phyloP scores from a whole-genome alignment of 2,329 filamentous ascomycete genomes.

The Trichocomaceae sp. region DNA sequence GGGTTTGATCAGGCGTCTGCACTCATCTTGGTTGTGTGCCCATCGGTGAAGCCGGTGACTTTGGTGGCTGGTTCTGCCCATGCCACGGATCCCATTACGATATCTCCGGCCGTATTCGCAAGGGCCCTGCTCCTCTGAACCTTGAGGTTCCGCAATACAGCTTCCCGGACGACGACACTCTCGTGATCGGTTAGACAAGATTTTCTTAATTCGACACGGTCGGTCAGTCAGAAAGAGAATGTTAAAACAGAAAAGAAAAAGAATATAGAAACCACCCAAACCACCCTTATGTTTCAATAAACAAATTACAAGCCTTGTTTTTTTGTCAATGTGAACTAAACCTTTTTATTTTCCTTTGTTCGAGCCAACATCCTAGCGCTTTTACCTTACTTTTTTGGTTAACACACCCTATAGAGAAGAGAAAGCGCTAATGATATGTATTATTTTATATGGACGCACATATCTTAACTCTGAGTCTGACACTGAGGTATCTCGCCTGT shows the following conservation, averaged over 20 bases:
- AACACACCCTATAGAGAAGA: neutral
- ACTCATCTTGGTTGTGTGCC: slow-evolving; percentile 98
- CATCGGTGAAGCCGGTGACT: slow-evolving; percentile 97
- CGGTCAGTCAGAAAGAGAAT: neutral
- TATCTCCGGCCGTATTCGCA: slow-evolving; percentile 96
- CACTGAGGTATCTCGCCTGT: too few species aligned
- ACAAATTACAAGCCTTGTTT: neutral
- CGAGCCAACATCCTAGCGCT: neutral
- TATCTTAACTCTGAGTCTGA: too few species aligned
- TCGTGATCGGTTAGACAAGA: slow-evolving; percentile 78
- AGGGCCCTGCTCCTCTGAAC: slow-evolving; percentile 94
- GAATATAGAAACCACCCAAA: neutral
- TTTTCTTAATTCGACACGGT: neutral
- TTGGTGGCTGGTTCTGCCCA: slow-evolving; percentile 98
- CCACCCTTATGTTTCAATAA: slow-evolving; percentile 9
- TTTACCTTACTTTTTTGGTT: neutral
- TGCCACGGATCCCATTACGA: slow-evolving; percentile 99
- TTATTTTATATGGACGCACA: slow-evolving; percentile 7
- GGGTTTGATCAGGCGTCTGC: slow-evolving; percentile 69
- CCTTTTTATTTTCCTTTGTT: neutral
- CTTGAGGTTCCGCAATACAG: slow-evolving; percentile 89
- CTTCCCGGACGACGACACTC: slow-evolving; percentile 81
- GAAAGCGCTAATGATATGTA: slow-evolving; percentile 8
- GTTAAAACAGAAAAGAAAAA: slow-evolving; percentile 1
- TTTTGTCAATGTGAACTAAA: neutral